Evolutionary conservation across 768 basidiomycete species (phyloP), one percentile per base, ranked within the genome.

Genomic region (Tricholoma matsutake): DNA sequence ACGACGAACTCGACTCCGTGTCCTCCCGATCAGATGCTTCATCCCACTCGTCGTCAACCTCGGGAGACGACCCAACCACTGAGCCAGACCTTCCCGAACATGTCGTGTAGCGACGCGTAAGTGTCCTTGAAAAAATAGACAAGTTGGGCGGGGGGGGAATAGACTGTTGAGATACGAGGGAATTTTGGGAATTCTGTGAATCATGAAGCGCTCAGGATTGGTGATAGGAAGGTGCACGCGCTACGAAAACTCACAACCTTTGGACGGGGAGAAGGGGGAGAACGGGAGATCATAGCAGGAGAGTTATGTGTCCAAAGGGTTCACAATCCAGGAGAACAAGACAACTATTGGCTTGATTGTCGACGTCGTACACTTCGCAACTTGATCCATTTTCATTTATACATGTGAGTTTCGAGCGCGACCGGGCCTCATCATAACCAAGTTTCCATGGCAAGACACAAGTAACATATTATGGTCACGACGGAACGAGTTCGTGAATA

Each of bases 91-190:
- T 5, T 53, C 29, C 29, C 29, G 31, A 31, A 53, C 29, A n/a
- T 31, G 29, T n/a, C n/a, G 51, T 31, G 8, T 54, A 58, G 14
- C 51, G 54, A 22, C 51, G 59, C 31, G 57, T 60, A 25, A 61
- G 63, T 28, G 45, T 59, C 14, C 18, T 57, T 2, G 57, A 18
- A 20, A 56, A 43, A 39, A 22, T 3, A 16, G 34, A 8, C 56
- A 31, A 31, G 45, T 16, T 31, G n/a, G 56, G 56, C 9, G 63
- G 58, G 9, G n/a, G 32, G n/a, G 32, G 60, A 22, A 60, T 3
- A 41, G 51, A 54, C 16, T 59, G 39, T 47, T 60, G 49, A 41
- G 54, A 54, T 9, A 59, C 22, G 35, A 62, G 52, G 11, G 56
- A 32, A 29, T 60, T 49, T 10, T 29, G 8, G 13, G 51, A n/a